A percentile compares a stretch with the other conserved stretches of the same genome.
phyloP scores from a whole-genome alignment of 768 basidiomycete genomes.

The Xanthoconium stramineum region DNA sequence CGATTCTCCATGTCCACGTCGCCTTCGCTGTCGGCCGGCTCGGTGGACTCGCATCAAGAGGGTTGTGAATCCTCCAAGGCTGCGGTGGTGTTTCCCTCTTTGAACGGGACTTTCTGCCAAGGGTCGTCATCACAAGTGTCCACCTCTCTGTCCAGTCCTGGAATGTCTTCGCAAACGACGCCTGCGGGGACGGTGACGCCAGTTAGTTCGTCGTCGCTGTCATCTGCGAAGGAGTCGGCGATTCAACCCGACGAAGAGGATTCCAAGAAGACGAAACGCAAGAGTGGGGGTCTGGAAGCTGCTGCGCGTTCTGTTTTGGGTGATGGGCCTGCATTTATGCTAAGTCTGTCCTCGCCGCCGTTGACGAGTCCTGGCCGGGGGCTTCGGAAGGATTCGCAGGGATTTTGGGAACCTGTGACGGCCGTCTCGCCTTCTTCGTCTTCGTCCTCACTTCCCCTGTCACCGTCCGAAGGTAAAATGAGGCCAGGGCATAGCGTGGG shows the following conservation, averaged over 20 bases:
- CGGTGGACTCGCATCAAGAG: neutral
- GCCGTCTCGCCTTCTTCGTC: conserved; percentile 21
- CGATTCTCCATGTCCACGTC: conserved; percentile 10
- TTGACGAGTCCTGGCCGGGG: conserved; percentile 6
- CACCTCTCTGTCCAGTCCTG: neutral
- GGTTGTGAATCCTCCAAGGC: conserved; percentile 6
- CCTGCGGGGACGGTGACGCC: conserved; percentile 12
- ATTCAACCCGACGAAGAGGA: neutral
- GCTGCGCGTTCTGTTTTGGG: neutral
- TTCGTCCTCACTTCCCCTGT: conserved; percentile 15
- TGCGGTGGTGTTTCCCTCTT: conserved; percentile 23
- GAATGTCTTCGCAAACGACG: conserved; percentile 9
- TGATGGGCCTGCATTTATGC: conserved; percentile 2
- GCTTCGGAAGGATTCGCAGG: conserved; percentile 25
- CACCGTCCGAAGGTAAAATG: conserved; percentile 10
- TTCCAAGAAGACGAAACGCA: neutral
- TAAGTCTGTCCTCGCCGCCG: conserved; percentile 10
- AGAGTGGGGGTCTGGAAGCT: neutral
- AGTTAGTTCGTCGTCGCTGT: neutral
- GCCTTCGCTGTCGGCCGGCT: neutral
- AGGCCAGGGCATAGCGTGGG: neutral
- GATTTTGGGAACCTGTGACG: conserved; percentile 26
- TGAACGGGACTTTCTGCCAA: conserved; percentile 24
- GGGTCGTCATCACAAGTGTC: neutral
- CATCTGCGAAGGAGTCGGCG: neutral